These are phyloP conservation scores for Pleomassaria siparia DNA, from an alignment of 2,329 filamentous ascomycete species.

Conservation along the genomic window DNA sequence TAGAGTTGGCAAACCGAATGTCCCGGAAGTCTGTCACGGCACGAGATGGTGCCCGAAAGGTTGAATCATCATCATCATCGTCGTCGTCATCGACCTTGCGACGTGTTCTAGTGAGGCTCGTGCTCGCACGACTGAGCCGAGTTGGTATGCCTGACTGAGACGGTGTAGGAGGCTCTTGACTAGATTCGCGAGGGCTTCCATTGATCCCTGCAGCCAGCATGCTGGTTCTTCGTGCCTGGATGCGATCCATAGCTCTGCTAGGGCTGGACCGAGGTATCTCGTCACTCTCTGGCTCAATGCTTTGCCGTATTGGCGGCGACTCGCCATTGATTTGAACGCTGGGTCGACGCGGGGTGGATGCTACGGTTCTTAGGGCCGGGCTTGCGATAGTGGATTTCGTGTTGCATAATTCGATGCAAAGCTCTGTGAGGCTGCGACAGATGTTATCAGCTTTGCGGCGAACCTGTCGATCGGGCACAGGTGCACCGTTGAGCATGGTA, in stretches of 20 bases:
- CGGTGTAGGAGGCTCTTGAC: slow-evolving; percentile 24
- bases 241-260: slow-evolving; percentile 44
- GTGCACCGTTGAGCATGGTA: slow-evolving; percentile 61
- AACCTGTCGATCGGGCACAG: slow-evolving; percentile 75
- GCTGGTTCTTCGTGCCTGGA: slow-evolving; percentile 48
- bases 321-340: slow-evolving; percentile 41
- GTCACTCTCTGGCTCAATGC: slow-evolving; percentile 41
- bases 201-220: slow-evolving; percentile 25
- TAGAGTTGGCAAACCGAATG: slow-evolving; percentile 26
- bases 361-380: slow-evolving; percentile 30
- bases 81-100: slow-evolving; percentile 31
- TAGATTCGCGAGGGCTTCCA: slow-evolving; percentile 33
- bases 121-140: slow-evolving; percentile 41
- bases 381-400: slow-evolving; percentile 32
- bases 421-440: slow-evolving; percentile 87
- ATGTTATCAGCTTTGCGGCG: slow-evolving; percentile 89
- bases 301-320: slow-evolving; percentile 33
- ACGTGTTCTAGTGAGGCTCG: slow-evolving; percentile 42
- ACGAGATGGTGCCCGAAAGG: slow-evolving; percentile 49
- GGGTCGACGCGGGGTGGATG: slow-evolving; percentile 31
- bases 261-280: slow-evolving; percentile 32
- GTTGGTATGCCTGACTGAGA: slow-evolving; percentile 25
- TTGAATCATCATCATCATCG: slow-evolving; percentile 38
- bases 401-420: slow-evolving; percentile 75
- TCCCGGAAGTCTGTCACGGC: slow-evolving; percentile 50